Evolutionary conservation across 768 basidiomycete genomes (phyloP).

Genomic region (Boletus rubroflammeus): DNA sequence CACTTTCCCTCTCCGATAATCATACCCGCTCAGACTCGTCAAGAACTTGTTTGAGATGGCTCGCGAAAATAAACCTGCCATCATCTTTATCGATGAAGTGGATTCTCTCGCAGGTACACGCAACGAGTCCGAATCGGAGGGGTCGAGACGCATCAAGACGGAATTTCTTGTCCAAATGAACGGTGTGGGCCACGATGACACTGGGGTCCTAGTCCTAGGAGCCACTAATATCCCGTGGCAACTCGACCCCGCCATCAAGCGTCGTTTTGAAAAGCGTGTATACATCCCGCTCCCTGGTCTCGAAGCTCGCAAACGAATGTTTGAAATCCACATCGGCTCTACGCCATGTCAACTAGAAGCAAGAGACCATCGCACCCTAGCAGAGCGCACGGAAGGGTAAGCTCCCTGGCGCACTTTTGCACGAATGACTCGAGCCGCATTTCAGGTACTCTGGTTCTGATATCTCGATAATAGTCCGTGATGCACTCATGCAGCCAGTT

Average conservation of each 20-base stretch:
- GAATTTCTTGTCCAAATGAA: slow-evolving; percentile 99
- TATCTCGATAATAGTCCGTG: slow-evolving; percentile 90
- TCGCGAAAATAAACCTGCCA: slow-evolving; percentile 91
- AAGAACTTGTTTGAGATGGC: slow-evolving; percentile 97
- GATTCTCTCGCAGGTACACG: slow-evolving; percentile 94
- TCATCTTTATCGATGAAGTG: slow-evolving; percentile 99
- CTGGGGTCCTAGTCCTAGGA: slow-evolving; percentile 91
- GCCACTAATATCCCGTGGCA: slow-evolving; percentile 99
- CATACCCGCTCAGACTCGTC: slow-evolving; percentile 59
- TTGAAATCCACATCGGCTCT: slow-evolving; percentile 90
- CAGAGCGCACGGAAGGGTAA: slow-evolving; percentile 82
- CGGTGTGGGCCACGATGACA: slow-evolving; percentile 96
- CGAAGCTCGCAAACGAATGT: slow-evolving; percentile 92
- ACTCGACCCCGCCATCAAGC: slow-evolving; percentile 94
- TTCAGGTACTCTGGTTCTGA: slow-evolving; percentile 87
- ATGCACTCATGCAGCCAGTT: slow-evolving; percentile 98
- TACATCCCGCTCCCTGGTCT: slow-evolving; percentile 95
- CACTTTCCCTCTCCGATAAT: not conserved
- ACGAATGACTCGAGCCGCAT: not conserved
- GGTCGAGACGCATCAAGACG: slow-evolving; percentile 95
- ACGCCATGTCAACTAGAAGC: slow-evolving; percentile 82
- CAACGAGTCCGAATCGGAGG: slow-evolving; percentile 96
- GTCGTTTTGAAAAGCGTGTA: slow-evolving; percentile 98
- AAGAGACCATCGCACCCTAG: slow-evolving; percentile 78
- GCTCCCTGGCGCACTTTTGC: slow-evolving; percentile 6